Evolutionary conservation across 352 stramenopile genomes (phyloP), one percentile per base, ranked within the genome.

Genomic region (Phytopythium cucurbitacearum): DNA sequence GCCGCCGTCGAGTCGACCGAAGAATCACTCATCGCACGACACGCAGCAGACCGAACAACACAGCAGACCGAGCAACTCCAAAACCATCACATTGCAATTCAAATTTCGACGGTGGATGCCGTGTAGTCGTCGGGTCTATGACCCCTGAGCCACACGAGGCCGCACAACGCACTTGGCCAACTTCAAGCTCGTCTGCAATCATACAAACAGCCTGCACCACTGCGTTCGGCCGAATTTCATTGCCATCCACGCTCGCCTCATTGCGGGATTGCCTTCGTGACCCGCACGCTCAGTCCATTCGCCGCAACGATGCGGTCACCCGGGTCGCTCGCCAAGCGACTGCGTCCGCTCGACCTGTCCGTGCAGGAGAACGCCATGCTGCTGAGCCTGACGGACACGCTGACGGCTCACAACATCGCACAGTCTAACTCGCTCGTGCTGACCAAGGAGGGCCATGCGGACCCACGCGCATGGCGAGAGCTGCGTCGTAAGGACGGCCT

Each of bases 381-480:
- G 38, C 57, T 65, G 50, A 40, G 53, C 12, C 67, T 76, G 11
- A 53, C 57, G 15, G 67, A 70, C 9, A 70, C 67, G 2, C 69
- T 84, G n/a, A 48, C 73, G 36, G 58, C 39, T 36, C 67, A 86
- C 52, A 78, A 79, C 45, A 66, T 86, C 16, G 47, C 52, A 6
- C 70, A 86, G 45, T 84, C 79, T 52, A 71, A 82, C 59, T 64
- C 64, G 15, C 68, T 80, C 28, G 60, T 82, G 15, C 40, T 71
- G 43, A 66, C 70, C 1, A 71, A 81, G 56, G 55, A 76, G 40
- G 72, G 72, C 4, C 59, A 74, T 16, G 59, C 76, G 4, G 70
- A 81, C 36, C 44, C 67, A 0, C 49, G 59, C 11, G 56, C 53
- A 4, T 78, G 69, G 69, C 55, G 61, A 1, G 59, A 75, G 59